Percentiles rank a stretch among this genome's conserved stretches.
Conservation (phyloP, 495 filamentous ascomycete species). For the Usnea hakonensis region DNA sequence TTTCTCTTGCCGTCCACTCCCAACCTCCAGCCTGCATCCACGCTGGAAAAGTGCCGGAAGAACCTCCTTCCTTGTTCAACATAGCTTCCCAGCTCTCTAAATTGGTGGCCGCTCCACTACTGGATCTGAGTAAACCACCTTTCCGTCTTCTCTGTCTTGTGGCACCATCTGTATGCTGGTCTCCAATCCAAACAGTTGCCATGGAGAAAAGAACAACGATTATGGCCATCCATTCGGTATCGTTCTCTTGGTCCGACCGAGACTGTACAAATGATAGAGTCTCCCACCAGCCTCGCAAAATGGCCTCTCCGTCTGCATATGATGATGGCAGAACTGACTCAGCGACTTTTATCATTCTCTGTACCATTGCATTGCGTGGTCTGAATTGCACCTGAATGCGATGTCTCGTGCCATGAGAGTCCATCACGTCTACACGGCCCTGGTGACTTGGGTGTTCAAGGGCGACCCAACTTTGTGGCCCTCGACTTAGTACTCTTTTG, state of each 20-base stretch:
- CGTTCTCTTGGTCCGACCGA: conserved; percentile 40
- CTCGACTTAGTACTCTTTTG: conserved; percentile 45
- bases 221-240: conserved; percentile 72
- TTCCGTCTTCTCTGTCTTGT: conserved; percentile 40
- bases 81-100: conserved; percentile 58
- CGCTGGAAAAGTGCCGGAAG: conserved; percentile 45
- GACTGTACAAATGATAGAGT: conserved; percentile 58
- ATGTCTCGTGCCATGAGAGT: conserved; percentile 52
- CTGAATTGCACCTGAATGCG: conserved; percentile 59
- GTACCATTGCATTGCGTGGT: conserved; percentile 53
- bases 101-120: conserved; percentile 49
- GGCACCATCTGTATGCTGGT: conserved; percentile 27
- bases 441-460: conserved; percentile 40
- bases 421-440: conserved; percentile 58
- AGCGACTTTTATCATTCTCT: conserved; percentile 51
- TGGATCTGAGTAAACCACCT: conserved; percentile 49
- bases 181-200: conserved; percentile 44
- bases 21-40: conserved; percentile 65
- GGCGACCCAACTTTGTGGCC: conserved; percentile 34
- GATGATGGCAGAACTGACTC: conserved; percentile 52
- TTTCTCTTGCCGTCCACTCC: conserved; percentile 61
- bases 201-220: conserved; percentile 63
- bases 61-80: conserved; percentile 48
- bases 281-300: conserved; percentile 69
- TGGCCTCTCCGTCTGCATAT: conserved; percentile 51